Percentiles rank a stretch among this genome's conserved stretches.
Conservation (phyloP, 1,284 basidiomycete genomes). For the Leccinum pachyderme region DNA sequence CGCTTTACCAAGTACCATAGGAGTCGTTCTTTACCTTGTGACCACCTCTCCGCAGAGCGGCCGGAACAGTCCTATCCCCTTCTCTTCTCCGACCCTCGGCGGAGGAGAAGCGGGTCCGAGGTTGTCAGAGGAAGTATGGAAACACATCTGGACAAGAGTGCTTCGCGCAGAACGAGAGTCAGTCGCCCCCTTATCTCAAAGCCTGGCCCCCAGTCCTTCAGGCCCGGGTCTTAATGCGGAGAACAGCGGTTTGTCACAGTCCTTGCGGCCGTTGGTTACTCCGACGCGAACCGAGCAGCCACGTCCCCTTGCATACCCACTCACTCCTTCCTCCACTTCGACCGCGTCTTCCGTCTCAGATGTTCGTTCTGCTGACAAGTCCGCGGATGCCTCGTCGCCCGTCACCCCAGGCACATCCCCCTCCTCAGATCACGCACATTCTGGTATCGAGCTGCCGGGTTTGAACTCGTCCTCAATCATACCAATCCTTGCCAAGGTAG, state of each 20-base stretch:
- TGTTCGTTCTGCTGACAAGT: constrained; percentile 47
- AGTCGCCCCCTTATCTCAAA: constrained; percentile 37
- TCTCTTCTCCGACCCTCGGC: constrained; percentile 14
- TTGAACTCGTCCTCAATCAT: constrained; percentile 61
- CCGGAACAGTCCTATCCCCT: constrained; percentile 13
- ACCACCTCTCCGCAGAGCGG: constrained; percentile 36
- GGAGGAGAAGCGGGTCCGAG: constrained; percentile 68
- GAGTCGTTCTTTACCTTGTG: constrained; percentile 75
- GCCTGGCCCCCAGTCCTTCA: constrained; percentile 40
- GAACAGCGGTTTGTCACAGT: constrained; percentile 33
- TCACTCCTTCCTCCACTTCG: not conserved
- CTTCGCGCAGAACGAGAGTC: constrained; percentile 65
- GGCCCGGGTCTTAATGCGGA: constrained; percentile 44
- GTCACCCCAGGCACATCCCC: constrained; percentile 59
- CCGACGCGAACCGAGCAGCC: not conserved
- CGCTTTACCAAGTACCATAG: constrained; percentile 75
- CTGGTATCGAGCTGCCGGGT: constrained; percentile 62
- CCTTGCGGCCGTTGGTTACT: constrained; percentile 24
- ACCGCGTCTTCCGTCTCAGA: constrained; percentile 33
- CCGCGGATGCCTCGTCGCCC: constrained; percentile 40
- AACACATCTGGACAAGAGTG: constrained; percentile 73
- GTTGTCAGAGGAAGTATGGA: constrained; percentile 83
- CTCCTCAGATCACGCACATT: constrained; percentile 42
- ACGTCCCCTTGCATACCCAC: constrained; percentile 22
- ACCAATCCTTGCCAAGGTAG: constrained; percentile 82